Percentiles rank a stretch among this genome's conserved stretches.
These are phyloP conservation scores for Malassezia nana DNA, from an alignment of 1,284 basidiomycete genomes.

Conservation along the genomic window DNA sequence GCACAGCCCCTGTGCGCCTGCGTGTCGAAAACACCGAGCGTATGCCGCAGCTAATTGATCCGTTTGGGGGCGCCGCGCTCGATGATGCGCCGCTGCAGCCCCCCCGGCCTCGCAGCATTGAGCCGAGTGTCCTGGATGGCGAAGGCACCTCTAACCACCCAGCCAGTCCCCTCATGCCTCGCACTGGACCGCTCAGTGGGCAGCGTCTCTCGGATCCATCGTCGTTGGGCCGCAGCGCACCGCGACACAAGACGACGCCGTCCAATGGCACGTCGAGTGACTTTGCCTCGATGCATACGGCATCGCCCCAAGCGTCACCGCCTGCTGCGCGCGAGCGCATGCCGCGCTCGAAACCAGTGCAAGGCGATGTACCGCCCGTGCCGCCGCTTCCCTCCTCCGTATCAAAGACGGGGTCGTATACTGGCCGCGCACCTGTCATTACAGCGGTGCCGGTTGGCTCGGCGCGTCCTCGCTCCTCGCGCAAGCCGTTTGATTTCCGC, in stretches of 20 bases:
- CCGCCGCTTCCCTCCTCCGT: constrained; percentile 2
- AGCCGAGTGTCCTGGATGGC: constrained; percentile 16
- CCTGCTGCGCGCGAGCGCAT: not conserved
- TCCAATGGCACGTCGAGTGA: not conserved
- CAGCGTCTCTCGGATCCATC: constrained; percentile 4
- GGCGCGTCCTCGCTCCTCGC: not conserved
- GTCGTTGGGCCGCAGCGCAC: not conserved
- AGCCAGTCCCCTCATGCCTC: constrained; percentile 13
- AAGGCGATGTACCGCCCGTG: constrained; percentile 4
- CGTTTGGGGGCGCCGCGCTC: constrained; percentile 4
- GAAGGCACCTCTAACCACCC: constrained; percentile 4
- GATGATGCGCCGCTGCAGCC: not conserved
- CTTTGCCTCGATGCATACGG: not conserved
- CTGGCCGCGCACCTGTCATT: not conserved
- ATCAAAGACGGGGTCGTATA: not conserved
- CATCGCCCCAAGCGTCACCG: not conserved
- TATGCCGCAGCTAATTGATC: constrained; percentile 15
- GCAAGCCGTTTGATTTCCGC: constrained; percentile 1
- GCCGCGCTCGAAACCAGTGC: not conserved
- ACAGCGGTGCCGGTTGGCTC: not conserved
- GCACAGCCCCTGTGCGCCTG: not conserved
- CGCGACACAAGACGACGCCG: not conserved
- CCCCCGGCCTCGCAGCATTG: constrained; percentile 13
- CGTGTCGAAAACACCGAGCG: constrained; percentile 7
- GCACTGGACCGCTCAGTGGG: constrained; percentile 14